A percentile compares a stretch with the other conserved stretches of the same genome.
phyloP scores from a whole-genome alignment of 441 rosid genomes.

The Gossypium lobatum region DNA sequence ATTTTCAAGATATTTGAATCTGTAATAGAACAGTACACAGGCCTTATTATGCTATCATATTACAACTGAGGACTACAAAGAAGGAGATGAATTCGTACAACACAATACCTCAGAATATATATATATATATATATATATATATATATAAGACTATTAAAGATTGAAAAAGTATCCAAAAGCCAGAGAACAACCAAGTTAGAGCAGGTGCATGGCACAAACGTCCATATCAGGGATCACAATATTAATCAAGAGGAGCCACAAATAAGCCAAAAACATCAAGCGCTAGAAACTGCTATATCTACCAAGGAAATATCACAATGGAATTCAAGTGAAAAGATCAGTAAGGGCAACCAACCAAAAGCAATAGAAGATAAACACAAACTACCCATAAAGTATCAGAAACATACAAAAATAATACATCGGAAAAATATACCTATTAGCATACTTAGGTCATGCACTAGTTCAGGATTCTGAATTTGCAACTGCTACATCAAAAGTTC shows the following conservation, averaged over 20 bases:
- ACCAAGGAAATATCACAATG: neutral
- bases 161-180: too few species aligned
- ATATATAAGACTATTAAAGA: too few species aligned
- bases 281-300: neutral
- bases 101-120: constrained; percentile 9
- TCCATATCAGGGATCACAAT: neutral
- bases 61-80: neutral
- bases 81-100: neutral
- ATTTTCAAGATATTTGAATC: neutral
- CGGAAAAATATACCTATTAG: neutral
- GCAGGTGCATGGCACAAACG: neutral
- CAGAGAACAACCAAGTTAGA: neutral
- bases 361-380: neutral
- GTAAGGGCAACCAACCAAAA: neutral
- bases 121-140: too few species aligned
- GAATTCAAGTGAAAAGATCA: neutral
- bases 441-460: neutral
- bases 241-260: neutral
- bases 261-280: too few species aligned
- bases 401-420: neutral
- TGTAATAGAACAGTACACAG: neutral
- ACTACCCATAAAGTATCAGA: neutral
- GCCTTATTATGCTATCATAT: neutral
- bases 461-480: neutral
- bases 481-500: constrained; percentile 9